A percentile compares a stretch with the other conserved stretches of the same genome.
Evolutionary conservation across 345 rosid species (phyloP).

Genomic region (Rhizophora mangle): DNA sequence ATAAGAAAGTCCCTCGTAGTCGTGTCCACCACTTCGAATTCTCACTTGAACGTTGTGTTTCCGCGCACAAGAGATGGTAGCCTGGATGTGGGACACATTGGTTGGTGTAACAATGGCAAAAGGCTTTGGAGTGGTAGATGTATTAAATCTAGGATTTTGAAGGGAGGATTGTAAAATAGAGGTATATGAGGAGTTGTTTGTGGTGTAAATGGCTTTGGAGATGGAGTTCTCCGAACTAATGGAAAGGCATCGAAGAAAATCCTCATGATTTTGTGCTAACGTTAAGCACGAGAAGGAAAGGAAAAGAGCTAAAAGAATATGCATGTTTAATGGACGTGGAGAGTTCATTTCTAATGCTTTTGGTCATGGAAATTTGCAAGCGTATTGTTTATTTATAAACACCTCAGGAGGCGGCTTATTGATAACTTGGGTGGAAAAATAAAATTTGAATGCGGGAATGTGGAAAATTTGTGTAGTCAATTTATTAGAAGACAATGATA

Average conservation of each 20-base stretch:
- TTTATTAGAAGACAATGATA: too few species aligned
- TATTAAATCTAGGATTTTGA: conserved; percentile 8
- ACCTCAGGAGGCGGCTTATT: too few species aligned
- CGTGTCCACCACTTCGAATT: conserved; percentile 25
- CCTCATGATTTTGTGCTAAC: conserved; percentile 7
- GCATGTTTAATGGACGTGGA: too few species aligned
- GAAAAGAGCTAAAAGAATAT: too few species aligned
- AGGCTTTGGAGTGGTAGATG: conserved; percentile 6
- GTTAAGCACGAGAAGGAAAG: background rate
- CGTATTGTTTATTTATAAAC: too few species aligned
- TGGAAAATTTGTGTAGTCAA: too few species aligned
- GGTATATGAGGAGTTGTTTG: conserved; percentile 9
- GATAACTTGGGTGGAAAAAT: too few species aligned
- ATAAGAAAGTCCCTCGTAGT: conserved; percentile 19
- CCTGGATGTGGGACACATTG: conserved; percentile 2
- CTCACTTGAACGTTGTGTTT: conserved; percentile 9
- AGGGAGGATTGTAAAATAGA: background rate
- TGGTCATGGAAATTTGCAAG: too few species aligned
- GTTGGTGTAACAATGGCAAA: conserved; percentile 9
- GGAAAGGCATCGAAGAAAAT: conserved; percentile 16
- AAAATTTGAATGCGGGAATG: too few species aligned
- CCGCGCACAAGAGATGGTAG: conserved; percentile 2
- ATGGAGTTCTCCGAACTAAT: conserved; percentile 3
- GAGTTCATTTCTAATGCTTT: too few species aligned
- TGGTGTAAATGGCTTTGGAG: conserved; percentile 8